These are phyloP conservation scores for Coemansia umbellata DNA, from an alignment of 192 early-diverging fungal species.

Conservation along the genomic window DNA sequence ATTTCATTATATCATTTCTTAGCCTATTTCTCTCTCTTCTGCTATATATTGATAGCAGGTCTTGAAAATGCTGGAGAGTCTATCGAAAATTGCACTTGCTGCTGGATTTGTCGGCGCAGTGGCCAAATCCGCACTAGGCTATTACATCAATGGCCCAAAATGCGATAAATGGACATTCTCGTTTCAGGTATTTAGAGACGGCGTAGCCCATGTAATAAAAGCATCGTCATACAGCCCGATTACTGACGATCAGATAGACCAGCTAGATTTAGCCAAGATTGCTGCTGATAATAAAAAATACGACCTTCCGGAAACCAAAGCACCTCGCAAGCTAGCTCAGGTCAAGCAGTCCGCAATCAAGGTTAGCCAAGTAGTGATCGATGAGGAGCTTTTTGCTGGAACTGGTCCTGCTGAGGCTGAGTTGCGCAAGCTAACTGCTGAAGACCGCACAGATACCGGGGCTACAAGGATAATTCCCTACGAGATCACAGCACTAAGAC, in stretches of 20 bases:
- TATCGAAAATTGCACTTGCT: constrained; percentile 7
- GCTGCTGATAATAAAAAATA: constrained; percentile 9
- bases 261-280: constrained; percentile 29
- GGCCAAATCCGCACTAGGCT: constrained; percentile 28
- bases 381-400: constrained; percentile 15
- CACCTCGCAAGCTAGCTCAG: constrained; percentile 17
- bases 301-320: constrained; percentile 10
- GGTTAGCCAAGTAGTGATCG: constrained; percentile 12
- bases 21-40: not conserved
- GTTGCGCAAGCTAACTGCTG: constrained; percentile 8
- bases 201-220: constrained; percentile 11
- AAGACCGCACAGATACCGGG: constrained; percentile 3
- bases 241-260: constrained; percentile 32
- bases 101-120: constrained; percentile 9
- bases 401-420: constrained; percentile 22
- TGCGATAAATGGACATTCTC: constrained; percentile 37
- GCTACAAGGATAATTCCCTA: constrained; percentile 10
- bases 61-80: constrained; percentile 16
- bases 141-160: constrained; percentile 33
- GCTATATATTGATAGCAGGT: not conserved
- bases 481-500: constrained; percentile 20
- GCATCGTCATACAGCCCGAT: not conserved
- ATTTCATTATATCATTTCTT: not conserved
- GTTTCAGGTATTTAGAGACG: constrained; percentile 40
- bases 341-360: constrained; percentile 4